These are phyloP conservation scores for Aspergillus hortae DNA, from an alignment of 2,329 filamentous ascomycete species.

Conservation along the genomic window DNA sequence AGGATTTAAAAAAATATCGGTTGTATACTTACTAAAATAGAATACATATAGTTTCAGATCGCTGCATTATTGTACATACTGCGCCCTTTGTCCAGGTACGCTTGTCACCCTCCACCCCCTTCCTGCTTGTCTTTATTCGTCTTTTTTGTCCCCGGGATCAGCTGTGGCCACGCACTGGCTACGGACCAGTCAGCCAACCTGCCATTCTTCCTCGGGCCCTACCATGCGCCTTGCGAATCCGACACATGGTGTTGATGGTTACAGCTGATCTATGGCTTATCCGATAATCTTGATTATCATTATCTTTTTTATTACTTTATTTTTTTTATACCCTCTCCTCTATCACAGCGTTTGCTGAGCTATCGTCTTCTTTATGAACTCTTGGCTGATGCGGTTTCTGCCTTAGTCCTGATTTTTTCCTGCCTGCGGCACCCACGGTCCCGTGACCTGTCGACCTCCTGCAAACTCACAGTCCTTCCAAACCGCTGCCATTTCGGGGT, in stretches of 20 bases:
- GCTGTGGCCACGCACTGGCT: constrained; percentile 27
- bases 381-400: constrained; percentile 13
- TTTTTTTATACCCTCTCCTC: background rate
- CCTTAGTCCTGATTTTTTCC: constrained; percentile 10
- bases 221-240: constrained; percentile 16
- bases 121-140: constrained; percentile 16
- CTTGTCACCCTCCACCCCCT: constrained; percentile 14
- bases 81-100: constrained; percentile 22
- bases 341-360: background rate
- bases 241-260: constrained; percentile 9
- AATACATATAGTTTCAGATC: constrained; percentile 16
- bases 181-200: constrained; percentile 5
- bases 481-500: constrained; percentile 37
- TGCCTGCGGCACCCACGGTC: constrained; percentile 19
- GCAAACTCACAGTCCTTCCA: constrained; percentile 21
- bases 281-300: constrained; percentile 2
- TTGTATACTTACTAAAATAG: constrained; percentile 12
- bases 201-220: constrained; percentile 18
- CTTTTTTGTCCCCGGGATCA: background rate
- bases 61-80: constrained; percentile 14
- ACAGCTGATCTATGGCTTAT: constrained; percentile 8
- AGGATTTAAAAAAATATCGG: constrained; percentile 6
- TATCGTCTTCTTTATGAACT: background rate
- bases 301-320: constrained; percentile 1
- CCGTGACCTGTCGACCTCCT: constrained; percentile 24